A percentile compares a stretch with the other conserved stretches of the same genome.
Evolutionary conservation across 179 eudicot genomes (phyloP).

Genomic region (Beta lomatogona): DNA sequence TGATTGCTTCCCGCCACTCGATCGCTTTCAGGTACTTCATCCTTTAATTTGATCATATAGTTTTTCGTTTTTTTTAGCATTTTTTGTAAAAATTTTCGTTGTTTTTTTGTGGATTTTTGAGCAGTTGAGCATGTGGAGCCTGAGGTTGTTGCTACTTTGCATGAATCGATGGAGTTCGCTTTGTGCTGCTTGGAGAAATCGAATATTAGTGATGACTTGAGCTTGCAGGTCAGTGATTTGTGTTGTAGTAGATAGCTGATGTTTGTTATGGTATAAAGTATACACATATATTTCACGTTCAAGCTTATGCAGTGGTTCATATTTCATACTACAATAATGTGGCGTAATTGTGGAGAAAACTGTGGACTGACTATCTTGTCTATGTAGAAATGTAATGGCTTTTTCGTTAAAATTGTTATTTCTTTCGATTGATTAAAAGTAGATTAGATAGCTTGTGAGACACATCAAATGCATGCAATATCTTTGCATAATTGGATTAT

Average conservation of each 20-base stretch:
- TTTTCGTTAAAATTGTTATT: no score
- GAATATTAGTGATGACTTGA: conserved; percentile 51
- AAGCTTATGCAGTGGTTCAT: not conserved
- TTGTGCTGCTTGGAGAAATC: conserved; percentile 77
- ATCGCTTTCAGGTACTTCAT: conserved; percentile 59
- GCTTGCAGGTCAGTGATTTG: conserved; percentile 64
- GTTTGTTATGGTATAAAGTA: not conserved
- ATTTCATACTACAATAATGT: not conserved
- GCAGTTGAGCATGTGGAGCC: conserved; percentile 87
- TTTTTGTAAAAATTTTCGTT: not conserved
- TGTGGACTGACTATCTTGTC: not conserved
- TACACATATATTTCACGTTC: not conserved
- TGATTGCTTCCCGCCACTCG: conserved; percentile 63
- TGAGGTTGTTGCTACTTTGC: conserved; percentile 61
- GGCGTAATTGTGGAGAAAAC: not conserved
- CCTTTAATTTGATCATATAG: not conserved
- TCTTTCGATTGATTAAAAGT: not conserved
- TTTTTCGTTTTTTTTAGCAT: not conserved
- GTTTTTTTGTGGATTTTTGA: conserved; percentile 21
- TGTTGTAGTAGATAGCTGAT: not conserved
- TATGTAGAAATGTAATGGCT: not conserved
- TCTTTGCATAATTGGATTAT: not conserved
- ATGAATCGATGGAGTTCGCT: conserved; percentile 74
- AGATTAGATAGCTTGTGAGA: not conserved
- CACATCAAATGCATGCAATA: not conserved